Evolutionary conservation across 2,329 filamentous ascomycete genomes (phyloP), one percentile per base, ranked within the genome.

Genomic region (Fusarium temperatum): DNA sequence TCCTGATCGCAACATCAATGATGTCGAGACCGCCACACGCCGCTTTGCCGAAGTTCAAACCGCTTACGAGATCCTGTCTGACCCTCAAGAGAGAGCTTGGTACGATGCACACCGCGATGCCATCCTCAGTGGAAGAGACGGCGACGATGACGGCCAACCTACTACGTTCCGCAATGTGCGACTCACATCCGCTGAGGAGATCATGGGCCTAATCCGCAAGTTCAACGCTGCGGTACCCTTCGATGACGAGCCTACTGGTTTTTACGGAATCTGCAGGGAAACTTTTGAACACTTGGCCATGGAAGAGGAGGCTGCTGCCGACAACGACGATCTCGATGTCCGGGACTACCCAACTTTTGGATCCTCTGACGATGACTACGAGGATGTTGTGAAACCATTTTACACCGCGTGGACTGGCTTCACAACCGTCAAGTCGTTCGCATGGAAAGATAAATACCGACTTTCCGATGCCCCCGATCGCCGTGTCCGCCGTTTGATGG

Each of bases 51-150:
- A 98, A 80, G 88, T 98, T 35, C 96, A 98, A 82, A 89, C 95
- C 41, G 96, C 96, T 53, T 97, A 99, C 81, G 94, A 98, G 82
- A 90, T 99, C n/a, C 89, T 99, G 3, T 97, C 95, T 4, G 96
- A 99, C 81, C 91, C 95, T 17, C 96, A 99, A 81, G 96, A 99
- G 82, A 91, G 96, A 76, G 93, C 95, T 38, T 99, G 96, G 96
- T 99, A 99, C 84, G 96, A 99, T 83, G 95, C 95, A 6, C 96
- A 99, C 80, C 92, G 94, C 69, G 92, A 95, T 76, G 91, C 93
- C 57, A 97, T 98, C 70, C 85, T 98, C 71, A 89, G 89, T 36
- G 92, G 92, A 44, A 87, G 89, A 65, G 89, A 91, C 61, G 74
- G 80, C 38, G 81, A 82, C 35, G 83, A 82, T 35, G 82, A 83